Conservation (phyloP, 2,329 filamentous ascomycete species). For the Raffaelea ambrosiae region DNA sequence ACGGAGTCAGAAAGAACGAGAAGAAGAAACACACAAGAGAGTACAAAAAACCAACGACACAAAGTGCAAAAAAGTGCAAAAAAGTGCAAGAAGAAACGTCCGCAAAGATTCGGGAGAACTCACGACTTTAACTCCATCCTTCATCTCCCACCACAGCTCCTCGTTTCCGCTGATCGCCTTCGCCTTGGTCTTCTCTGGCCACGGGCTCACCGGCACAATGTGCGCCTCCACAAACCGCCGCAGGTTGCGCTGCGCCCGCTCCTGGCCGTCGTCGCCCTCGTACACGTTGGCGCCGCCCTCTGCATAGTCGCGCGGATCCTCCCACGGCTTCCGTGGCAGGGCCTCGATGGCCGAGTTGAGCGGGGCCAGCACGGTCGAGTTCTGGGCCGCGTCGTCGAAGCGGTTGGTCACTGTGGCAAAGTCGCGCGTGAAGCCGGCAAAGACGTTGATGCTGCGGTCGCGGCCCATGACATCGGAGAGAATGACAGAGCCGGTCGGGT, state of each 20-base stretch:
- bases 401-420: constrained; percentile 60
- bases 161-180: constrained; percentile 56
- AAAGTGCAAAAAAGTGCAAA: background rate
- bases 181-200: constrained; percentile 58
- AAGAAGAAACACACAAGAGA: too few species aligned
- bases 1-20: too few species aligned
- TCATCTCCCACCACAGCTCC: constrained; percentile 72
- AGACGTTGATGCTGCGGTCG: constrained; percentile 72
- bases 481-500: constrained; percentile 43
- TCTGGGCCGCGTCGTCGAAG: constrained; percentile 56
- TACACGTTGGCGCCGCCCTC: constrained; percentile 63
- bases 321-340: constrained; percentile 82
- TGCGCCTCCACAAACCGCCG: constrained; percentile 79
- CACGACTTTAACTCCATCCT: constrained; percentile 58
- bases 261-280: constrained; percentile 63
- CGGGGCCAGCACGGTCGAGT: constrained; percentile 82
- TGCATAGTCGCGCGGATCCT: constrained; percentile 64
- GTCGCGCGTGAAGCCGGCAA: constrained; percentile 72
- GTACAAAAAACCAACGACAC: background rate
- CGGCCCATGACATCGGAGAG: constrained; percentile 80
- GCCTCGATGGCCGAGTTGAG: constrained; percentile 71
- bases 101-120: constrained; percentile 20
- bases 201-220: constrained; percentile 66
- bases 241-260: constrained; percentile 69
- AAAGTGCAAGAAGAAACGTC: too few species aligned